These are phyloP conservation scores for Podaxis pistillaris DNA, from an alignment of 768 basidiomycete species.

Conservation along the genomic window DNA sequence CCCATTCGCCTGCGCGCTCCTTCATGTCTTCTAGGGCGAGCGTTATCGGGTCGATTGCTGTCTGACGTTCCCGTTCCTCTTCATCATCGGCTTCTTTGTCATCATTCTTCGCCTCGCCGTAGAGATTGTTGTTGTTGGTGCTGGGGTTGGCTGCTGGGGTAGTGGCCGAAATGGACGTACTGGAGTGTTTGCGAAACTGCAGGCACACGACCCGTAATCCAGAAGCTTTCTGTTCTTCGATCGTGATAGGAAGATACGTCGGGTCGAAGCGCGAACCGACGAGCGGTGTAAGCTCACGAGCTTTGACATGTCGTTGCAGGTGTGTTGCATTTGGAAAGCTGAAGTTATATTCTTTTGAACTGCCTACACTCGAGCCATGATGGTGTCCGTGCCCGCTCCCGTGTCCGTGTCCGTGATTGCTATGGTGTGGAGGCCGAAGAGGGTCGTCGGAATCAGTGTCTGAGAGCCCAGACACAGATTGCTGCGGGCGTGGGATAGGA, in stretches of 20 bases:
- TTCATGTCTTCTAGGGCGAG: constrained; percentile 5
- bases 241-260: constrained; percentile 11
- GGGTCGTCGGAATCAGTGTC: background rate
- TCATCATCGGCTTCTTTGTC: background rate
- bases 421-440: background rate
- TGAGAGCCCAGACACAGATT: background rate
- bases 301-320: constrained; percentile 4
- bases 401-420: background rate
- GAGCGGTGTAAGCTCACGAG: constrained; percentile 8
- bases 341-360: constrained; percentile 2
- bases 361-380: background rate
- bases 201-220: constrained; percentile 12
- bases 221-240: constrained; percentile 11
- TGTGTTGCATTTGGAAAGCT: background rate
- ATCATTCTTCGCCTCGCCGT: background rate
- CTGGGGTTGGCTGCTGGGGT: background rate
- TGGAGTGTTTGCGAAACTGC: constrained; percentile 4
- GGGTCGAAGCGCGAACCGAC: constrained; percentile 13
- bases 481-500: constrained; percentile 5
- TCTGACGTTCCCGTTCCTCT: background rate
- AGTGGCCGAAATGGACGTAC: background rate
- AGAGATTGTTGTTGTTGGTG: background rate
- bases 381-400: background rate
- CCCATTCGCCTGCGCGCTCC: constrained; percentile 7
- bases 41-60: constrained; percentile 2